These are phyloP conservation scores for Murraya koenigii DNA, from an alignment of 345 rosid genomes.

Conservation along the genomic window DNA sequence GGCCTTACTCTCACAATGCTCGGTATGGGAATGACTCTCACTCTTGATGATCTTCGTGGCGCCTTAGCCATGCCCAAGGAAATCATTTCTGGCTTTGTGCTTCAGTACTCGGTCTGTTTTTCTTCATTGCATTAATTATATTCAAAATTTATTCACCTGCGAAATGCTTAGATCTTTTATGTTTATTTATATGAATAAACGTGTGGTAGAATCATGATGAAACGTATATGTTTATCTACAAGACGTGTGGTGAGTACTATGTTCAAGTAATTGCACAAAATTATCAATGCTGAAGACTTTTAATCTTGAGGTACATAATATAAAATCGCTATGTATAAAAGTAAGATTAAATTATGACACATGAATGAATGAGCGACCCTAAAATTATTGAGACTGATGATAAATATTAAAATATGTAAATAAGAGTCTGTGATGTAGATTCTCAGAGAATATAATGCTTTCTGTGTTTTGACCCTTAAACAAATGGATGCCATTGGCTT, in stretches of 20 bases:
- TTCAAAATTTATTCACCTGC: not conserved
- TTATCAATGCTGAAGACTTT: not conserved
- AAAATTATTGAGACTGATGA: not conserved
- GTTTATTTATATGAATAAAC: not conserved
- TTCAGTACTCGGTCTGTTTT: constrained; percentile 77
- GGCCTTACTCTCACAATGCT: constrained; percentile 87
- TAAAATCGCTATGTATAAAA: not conserved
- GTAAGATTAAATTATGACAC: not conserved
- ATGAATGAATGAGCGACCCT: not conserved
- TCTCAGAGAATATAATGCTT: not conserved
- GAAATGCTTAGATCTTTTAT: not conserved
- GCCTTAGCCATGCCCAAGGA: constrained; percentile 87
- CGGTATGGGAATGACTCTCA: constrained; percentile 95
- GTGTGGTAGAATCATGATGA: too few relatives aligned
- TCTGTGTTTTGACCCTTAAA: not conserved
- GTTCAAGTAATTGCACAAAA: too few relatives aligned
- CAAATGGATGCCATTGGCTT: not conserved
- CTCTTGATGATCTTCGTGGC: constrained; percentile 74
- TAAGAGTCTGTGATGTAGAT: not conserved
- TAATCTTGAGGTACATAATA: not conserved
- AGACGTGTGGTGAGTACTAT: too few relatives aligned
- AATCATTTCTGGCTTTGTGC: constrained; percentile 64
- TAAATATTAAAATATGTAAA: not conserved
- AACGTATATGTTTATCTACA: too few relatives aligned
- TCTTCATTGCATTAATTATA: not conserved